Base-by-base conservation (phyloP, 495 filamentous ascomycete species). In the Xylaria curta region DNA sequence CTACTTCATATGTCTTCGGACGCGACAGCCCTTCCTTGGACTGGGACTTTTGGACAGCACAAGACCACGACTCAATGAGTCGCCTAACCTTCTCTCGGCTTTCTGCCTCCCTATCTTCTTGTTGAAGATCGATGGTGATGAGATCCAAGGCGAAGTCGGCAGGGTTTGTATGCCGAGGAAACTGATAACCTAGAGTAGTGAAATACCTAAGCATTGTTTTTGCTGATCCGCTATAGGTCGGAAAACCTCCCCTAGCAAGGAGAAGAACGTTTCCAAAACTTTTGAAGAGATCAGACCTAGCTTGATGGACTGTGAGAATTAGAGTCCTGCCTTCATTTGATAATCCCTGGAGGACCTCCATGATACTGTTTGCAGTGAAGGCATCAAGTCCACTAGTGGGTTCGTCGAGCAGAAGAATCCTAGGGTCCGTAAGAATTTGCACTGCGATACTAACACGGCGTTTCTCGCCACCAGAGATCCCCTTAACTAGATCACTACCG, bases 401-500 rank as follows among this genome's bases (percentile, higher is more conserved):
- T 72, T 94, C 92, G 75, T 94, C 92, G 1, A 94, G 82, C 15
- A 94, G 77, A 15, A 94, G 78, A 8, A 94, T 86, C 42, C 87
- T 85, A 2, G 92, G 92, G 59, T 92, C 90, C 4, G 91, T 93
- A 36, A 93, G 83, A 67, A 94, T 89, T 72, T 94, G 92, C 9
- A 93, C 88, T 5, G 90, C 92, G 74, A 94, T 94, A 7, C 90
- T 89, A 12, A 93, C 90, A 70, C 92, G 82, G 28, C 92, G 82
- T 78, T 93, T 93, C 80, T 94, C 91, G 28, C 92, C 92, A 13
- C 92, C 92, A 59, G 90, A 92, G 66, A 94, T 93, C 0, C 92
- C 92, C 76, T 93, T 94, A 68, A 90, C 82, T 26, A 91, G 80
- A 7, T 92, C 89, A 74, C 86, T 89, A 24, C 92, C 92, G 49